These are phyloP conservation scores for Esteya vermicola DNA, from an alignment of 2,329 filamentous ascomycete genomes.

Conservation along the genomic window DNA sequence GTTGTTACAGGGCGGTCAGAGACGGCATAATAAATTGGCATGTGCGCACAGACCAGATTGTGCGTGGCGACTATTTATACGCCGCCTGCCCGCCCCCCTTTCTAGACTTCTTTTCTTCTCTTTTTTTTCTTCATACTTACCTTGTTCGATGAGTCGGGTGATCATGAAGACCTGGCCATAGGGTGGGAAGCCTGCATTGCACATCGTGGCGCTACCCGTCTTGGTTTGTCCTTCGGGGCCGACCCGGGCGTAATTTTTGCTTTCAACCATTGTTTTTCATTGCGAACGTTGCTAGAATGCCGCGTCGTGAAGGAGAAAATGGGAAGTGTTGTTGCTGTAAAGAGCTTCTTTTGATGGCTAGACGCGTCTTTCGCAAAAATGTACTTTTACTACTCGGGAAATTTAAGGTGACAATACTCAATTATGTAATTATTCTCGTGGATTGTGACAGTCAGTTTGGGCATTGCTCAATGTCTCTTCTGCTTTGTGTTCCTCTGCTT, in stretches of 20 bases:
- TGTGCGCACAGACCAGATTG: slow-evolving; percentile 8
- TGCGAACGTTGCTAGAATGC: slow-evolving; percentile 7
- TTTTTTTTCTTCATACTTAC: slow-evolving; percentile 13
- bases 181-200: slow-evolving; percentile 14
- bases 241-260: slow-evolving; percentile 14
- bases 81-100: neutral
- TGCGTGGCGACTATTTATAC: slow-evolving; percentile 1
- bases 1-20: slow-evolving; percentile 6
- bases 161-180: slow-evolving; percentile 14
- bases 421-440: no score
- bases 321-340: neutral
- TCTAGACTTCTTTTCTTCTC: slow-evolving; percentile 4
- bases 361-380: no score
- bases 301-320: slow-evolving; percentile 8
- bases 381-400: no score
- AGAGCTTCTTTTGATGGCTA: no score
- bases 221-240: slow-evolving; percentile 14
- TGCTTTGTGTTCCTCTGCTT: neutral
- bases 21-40: slow-evolving; percentile 4
- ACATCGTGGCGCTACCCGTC: slow-evolving; percentile 13
- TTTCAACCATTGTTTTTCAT: slow-evolving; percentile 11
- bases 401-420: no score
- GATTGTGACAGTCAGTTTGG: no score
- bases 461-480: neutral
- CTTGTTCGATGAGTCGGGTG: slow-evolving; percentile 15